Evolutionary conservation across 306 rosid species (phyloP).

Genomic region (Biancaea sappan): DNA sequence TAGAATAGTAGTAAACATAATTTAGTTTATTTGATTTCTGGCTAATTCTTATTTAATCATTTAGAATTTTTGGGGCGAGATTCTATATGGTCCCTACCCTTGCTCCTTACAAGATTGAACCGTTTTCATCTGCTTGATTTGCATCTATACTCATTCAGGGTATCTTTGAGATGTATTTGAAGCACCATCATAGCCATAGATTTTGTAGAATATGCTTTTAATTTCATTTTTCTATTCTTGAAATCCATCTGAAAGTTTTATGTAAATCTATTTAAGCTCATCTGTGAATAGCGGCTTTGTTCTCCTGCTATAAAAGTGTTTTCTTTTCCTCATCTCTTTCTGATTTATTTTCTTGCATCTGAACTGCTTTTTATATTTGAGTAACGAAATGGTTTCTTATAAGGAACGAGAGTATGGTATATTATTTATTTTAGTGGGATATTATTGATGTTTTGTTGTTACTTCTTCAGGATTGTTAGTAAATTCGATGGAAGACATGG

Average conservation of each 20-base stretch:
- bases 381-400: background rate
- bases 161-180: background rate
- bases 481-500: background rate
- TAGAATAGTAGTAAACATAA: background rate
- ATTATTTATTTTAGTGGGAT: background rate
- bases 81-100: background rate
- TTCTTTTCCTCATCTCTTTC: background rate
- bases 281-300: background rate
- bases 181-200: background rate
- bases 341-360: background rate
- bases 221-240: too few species aligned
- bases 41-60: conserved; percentile 2
- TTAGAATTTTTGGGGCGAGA: background rate
- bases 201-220: background rate
- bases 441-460: background rate
- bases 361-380: background rate
- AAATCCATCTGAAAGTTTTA: background rate
- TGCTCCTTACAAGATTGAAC: background rate
- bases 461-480: background rate
- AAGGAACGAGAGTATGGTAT: background rate
- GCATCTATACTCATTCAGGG: background rate
- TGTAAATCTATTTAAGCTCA: background rate
- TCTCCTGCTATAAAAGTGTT: background rate
- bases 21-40: background rate
- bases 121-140: background rate